Evolutionary conservation across 2,329 filamentous ascomycete species (phyloP), one percentile per base, ranked within the genome.

Genomic region (Hypoxylon sp.): DNA sequence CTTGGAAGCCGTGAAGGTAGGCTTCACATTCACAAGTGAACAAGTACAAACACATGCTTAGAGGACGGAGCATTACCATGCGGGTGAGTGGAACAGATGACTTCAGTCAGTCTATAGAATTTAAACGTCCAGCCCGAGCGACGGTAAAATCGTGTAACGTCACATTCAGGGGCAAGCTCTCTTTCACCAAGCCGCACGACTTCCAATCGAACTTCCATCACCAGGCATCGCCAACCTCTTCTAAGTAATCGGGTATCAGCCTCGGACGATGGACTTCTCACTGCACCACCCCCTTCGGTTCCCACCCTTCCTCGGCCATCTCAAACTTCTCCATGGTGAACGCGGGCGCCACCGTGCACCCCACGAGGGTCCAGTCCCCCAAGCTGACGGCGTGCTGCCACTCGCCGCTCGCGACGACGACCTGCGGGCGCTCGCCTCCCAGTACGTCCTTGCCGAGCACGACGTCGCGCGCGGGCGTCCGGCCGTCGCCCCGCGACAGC

Each of bases 351-450:
- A 74, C 71, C 0, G 69, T 51, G 39, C 72, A 74, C 7, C 78
- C 82, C 0, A 84, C 81, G 2, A 84, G 73, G 1, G 82, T 83
- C 81, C 81, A 84, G 3, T 78, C 74, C 1, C 82, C 82, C 26
- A 78, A 60, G 50, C 78, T 81, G 60, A 70, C 72, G 1, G 81
- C 81, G 34, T 78, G 74, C 75, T 84, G 82, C 82, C 82, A 84
- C 70, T 79, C 76, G n/a, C 73, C 70, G 54, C 73, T 74, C 34
- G 73, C 68, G 1, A 84, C 73, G 1, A 79, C 71, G 3, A 79
- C 73, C 74, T 84, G 82, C 6, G 82, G 82, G 13, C 71, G 63
- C 69, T 84, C 73, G 6, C 75, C 76, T 0, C 64, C 50, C 56
- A 76, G 75, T 19, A 84, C 56, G 46, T 82, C 77, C 3, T 72